Conservation (phyloP, 2,329 filamentous ascomycete species). For the Neopestalotiopsis sp. region DNA sequence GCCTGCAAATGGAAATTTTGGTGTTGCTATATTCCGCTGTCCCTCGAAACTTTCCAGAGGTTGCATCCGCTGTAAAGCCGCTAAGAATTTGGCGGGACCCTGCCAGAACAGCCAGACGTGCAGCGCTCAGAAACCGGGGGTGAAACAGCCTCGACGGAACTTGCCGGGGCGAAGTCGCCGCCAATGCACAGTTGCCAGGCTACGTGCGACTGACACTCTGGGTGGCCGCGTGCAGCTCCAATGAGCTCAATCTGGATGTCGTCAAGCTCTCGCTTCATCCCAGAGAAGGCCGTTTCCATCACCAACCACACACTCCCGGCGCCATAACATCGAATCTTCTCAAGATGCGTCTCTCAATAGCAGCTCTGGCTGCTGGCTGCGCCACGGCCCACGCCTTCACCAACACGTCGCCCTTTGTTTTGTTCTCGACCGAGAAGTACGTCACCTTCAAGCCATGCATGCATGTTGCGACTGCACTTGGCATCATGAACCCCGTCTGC, state of each 20-base stretch:
- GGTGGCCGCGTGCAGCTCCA: neutral
- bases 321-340: neutral
- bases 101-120: conserved; percentile 2
- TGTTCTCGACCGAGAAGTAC: conserved; percentile 86
- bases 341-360: conserved; percentile 60
- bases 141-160: conserved; percentile 13
- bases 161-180: neutral
- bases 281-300: neutral
- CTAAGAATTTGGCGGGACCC: conserved; percentile 1
- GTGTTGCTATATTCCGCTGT: conserved; percentile 1
- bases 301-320: neutral
- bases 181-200: neutral
- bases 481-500: neutral
- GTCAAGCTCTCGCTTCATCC: conserved; percentile 15
- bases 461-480: conserved; percentile 20
- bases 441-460: conserved; percentile 33
- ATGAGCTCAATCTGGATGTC: conserved; percentile 18
- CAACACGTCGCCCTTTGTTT: conserved; percentile 86
- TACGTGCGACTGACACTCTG: neutral
- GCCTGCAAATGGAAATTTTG: neutral
- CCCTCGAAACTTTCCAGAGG: neutral
- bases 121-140: neutral
- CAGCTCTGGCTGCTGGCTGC: conserved; percentile 59
- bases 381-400: conserved; percentile 74
- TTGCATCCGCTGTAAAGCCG: conserved; percentile 5